phyloP scores from a whole-genome alignment of 1,139 yeast genomes.

The Zygoascus meyerae region DNA sequence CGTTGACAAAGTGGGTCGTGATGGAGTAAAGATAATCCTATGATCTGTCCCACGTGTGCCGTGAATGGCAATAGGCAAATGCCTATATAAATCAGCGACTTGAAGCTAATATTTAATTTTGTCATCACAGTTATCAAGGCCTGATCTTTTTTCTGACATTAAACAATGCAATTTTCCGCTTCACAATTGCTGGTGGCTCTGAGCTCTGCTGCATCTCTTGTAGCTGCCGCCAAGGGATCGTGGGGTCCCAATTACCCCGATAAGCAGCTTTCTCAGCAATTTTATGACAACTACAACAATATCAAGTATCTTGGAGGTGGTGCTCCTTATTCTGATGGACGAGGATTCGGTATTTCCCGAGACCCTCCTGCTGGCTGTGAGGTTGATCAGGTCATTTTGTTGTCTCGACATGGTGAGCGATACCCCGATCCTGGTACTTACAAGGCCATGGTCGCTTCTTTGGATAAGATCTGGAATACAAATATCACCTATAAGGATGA shows the following conservation, averaged over 20 bases:
- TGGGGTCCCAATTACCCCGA: slow-evolving; percentile 3
- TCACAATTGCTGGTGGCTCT: slow-evolving; percentile 2
- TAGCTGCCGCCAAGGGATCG: neutral
- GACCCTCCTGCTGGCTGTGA: slow-evolving; percentile 47
- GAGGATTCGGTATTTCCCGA: slow-evolving; percentile 41
- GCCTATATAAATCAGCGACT: too few relatives aligned
- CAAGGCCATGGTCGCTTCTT: slow-evolving; percentile 16
- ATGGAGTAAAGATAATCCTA: too few relatives aligned
- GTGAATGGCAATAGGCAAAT: too few relatives aligned
- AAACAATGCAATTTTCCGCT: neutral
- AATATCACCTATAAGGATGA: slow-evolving; percentile 31
- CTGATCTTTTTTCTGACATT: too few relatives aligned
- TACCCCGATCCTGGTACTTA: slow-evolving; percentile 40
- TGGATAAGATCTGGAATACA: slow-evolving; percentile 16
- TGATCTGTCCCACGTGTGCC: too few relatives aligned
- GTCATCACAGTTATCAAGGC: too few relatives aligned
- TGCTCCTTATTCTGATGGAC: slow-evolving; percentile 41
- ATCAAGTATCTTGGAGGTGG: slow-evolving; percentile 39
- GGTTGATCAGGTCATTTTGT: slow-evolving; percentile 59
- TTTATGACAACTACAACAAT: slow-evolving; percentile 30
- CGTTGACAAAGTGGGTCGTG: too few relatives aligned
- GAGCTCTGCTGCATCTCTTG: neutral
- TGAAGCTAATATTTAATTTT: too few relatives aligned
- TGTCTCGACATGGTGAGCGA: slow-evolving; percentile 71
- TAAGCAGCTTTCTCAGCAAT: slow-evolving; percentile 21